Evolutionary conservation across 805 yeast genomes (phyloP).

Genomic region (Schizosaccharomyces osmophilus): DNA sequence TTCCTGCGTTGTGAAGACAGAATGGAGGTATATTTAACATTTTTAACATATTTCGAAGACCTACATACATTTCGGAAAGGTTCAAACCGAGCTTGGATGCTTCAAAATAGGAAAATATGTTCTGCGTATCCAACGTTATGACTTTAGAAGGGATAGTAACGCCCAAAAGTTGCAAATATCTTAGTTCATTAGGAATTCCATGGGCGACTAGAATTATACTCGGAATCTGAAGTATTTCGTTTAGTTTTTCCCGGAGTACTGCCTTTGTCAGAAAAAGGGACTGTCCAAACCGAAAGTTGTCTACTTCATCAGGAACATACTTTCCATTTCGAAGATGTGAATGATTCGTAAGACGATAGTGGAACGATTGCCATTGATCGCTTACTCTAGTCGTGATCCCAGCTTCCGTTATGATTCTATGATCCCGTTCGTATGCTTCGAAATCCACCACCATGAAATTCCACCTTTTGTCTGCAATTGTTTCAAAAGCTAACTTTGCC

Average conservation of each 20-base stretch:
- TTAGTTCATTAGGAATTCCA: constrained; percentile 4
- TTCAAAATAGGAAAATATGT: background rate
- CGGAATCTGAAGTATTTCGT: background rate
- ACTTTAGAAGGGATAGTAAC: background rate
- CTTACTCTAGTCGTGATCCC: background rate
- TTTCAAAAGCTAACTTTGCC: background rate
- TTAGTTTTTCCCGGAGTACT: background rate
- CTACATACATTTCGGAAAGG: background rate
- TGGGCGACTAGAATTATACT: constrained; percentile 5
- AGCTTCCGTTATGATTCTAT: constrained; percentile 3
- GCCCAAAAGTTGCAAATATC: constrained; percentile 1
- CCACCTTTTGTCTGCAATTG: background rate
- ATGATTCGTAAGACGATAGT: constrained; percentile 3
- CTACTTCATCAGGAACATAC: constrained; percentile 4
- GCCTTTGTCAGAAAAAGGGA: constrained; percentile 1
- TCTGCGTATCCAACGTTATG: constrained; percentile 1
- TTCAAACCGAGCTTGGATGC: background rate
- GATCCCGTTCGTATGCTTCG: constrained; percentile 4
- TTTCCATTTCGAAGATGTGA: constrained; percentile 4
- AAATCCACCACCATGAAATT: constrained; percentile 5
- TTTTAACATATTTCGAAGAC: background rate
- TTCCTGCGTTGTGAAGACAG: constrained; percentile 8
- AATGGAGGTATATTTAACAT: background rate
- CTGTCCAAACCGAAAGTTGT: constrained; percentile 5
- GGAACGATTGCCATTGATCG: background rate